Percentiles rank a stretch among this genome's conserved stretches.
phyloP scores from a whole-genome alignment of 345 rosid genomes.

The Populus simonii region DNA sequence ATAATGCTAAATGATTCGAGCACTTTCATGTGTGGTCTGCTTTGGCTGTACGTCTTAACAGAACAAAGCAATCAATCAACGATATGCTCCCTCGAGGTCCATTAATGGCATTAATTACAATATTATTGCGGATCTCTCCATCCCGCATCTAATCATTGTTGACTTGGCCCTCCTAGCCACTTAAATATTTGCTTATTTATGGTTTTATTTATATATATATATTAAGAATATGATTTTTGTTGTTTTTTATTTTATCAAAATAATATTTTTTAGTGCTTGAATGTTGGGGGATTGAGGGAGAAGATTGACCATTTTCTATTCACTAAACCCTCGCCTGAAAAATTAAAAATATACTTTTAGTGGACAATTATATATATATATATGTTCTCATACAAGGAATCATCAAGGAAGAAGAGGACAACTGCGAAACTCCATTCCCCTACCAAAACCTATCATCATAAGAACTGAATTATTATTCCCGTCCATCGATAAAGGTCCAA shows the following conservation, averaged over 20 bases:
- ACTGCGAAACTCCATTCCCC: too few species aligned
- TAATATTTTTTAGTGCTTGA: too few species aligned
- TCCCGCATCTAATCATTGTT: neutral
- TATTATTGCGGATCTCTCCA: neutral
- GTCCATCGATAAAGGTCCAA: too few species aligned
- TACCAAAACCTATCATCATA: too few species aligned
- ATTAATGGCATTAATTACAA: neutral
- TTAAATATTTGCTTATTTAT: neutral
- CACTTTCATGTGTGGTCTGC: neutral
- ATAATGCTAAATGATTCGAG: neutral
- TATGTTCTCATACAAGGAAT: neutral
- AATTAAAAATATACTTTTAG: too few species aligned
- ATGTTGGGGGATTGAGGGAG: neutral
- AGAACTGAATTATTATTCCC: too few species aligned
- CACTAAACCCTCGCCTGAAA: neutral
- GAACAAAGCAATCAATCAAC: neutral
- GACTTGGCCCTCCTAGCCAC: neutral
- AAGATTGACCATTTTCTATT: neutral
- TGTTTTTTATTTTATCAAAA: too few species aligned
- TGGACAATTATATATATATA: too few species aligned
- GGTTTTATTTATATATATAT: neutral
- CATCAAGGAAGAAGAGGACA: too few species aligned
- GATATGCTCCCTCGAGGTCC: neutral
- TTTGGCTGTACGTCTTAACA: neutral
- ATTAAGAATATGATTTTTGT: accelerated